Base-by-base conservation (phyloP, 345 rosid species). In the Eucalyptus victrix region DNA sequence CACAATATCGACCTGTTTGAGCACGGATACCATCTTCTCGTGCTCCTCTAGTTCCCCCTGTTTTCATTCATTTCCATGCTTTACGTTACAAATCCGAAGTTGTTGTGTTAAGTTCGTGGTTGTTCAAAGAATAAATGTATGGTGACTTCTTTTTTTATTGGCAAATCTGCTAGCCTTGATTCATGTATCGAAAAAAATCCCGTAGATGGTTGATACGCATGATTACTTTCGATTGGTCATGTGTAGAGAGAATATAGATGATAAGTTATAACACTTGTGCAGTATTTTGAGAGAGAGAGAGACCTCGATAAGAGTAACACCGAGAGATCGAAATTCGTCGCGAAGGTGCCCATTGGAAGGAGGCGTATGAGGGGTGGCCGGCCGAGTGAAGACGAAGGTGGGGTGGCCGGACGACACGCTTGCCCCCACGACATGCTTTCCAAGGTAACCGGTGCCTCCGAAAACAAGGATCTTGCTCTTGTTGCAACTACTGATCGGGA, bases 41-140 rank as follows among this genome's bases (percentile, higher is more conserved):
- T 93, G 92, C 90, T 93, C 94, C 1, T 93, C 88, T 17, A 94
- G 51, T 30, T 91, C 91, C 80, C 95, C 96, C 93, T 93, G 90
- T 32, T 60, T 54, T 49, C 49, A 58, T 88, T 24, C 45, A 58
- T 49, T 30, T 62, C 72, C n/a, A 62, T 6, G 32, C n/a, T 14
- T 62, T 30, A 30, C 17, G 7, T 62, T 13, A 4, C 95, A 60
- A 60, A 28, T 30, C 69, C 32, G 14, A 30, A 26, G 32, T 60
- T 28, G 67, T 28, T 12, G 32, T 6, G 32, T 60, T 3, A 60
- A 28, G 8, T 60, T 60, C 16, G 67, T 12, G 67, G 67, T 60
- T 60, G 67, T 26, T 26, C 30, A 11, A 3, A 28, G 67, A 60
- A 60, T 28, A 60, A 60, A 28, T 12, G 67, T 13, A 60, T 3